These are phyloP conservation scores for Chaetomiaceae sp. DNA, from an alignment of 2,329 filamentous ascomycete species.

Conservation along the genomic window DNA sequence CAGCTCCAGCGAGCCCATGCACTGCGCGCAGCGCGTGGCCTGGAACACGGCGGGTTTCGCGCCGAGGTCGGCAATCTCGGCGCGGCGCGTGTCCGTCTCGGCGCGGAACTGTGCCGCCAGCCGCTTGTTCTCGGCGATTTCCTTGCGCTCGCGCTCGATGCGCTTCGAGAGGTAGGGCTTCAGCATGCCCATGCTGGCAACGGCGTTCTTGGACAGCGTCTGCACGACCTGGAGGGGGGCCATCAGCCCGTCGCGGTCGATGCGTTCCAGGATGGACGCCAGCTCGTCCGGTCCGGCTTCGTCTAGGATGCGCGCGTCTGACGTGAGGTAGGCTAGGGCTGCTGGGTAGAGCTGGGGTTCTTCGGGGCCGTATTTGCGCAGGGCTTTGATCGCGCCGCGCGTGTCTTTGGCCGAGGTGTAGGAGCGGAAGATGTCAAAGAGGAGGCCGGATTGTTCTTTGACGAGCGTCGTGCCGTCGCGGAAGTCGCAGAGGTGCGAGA, in stretches of 20 bases:
- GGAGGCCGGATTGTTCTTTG: slow-evolving; percentile 84
- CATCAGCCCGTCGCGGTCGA: slow-evolving; percentile 88
- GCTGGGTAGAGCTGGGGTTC: slow-evolving; percentile 91
- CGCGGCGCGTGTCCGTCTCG: slow-evolving; percentile 75
- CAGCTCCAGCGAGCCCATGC: slow-evolving; percentile 71
- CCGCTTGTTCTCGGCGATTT: slow-evolving; percentile 74
- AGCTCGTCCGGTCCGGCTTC: slow-evolving; percentile 83
- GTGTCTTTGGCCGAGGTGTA: slow-evolving; percentile 93
- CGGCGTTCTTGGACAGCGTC: slow-evolving; percentile 62
- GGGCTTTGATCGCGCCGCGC: slow-evolving; percentile 77
- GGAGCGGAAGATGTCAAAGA: slow-evolving; percentile 94
- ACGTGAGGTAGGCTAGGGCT: slow-evolving; percentile 89
- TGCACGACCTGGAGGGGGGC: slow-evolving; percentile 95
- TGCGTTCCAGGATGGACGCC: slow-evolving; percentile 72
- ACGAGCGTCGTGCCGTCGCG: slow-evolving; percentile 86
- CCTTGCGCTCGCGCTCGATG: slow-evolving; percentile 80
- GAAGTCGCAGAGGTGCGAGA: slow-evolving; percentile 90
- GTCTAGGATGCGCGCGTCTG: slow-evolving; percentile 70
- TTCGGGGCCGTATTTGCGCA: slow-evolving; percentile 85
- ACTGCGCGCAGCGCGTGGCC: slow-evolving; percentile 80
- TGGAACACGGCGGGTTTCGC: slow-evolving; percentile 85
- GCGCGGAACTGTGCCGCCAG: slow-evolving; percentile 77
- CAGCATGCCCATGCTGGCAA: slow-evolving; percentile 96
- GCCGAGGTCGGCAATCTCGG: slow-evolving; percentile 71
- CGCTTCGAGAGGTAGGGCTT: slow-evolving; percentile 88